Evolutionary conservation across 2,329 filamentous ascomycete species (phyloP), one percentile per base, ranked within the genome.

Genomic region (Xylogone sp.): DNA sequence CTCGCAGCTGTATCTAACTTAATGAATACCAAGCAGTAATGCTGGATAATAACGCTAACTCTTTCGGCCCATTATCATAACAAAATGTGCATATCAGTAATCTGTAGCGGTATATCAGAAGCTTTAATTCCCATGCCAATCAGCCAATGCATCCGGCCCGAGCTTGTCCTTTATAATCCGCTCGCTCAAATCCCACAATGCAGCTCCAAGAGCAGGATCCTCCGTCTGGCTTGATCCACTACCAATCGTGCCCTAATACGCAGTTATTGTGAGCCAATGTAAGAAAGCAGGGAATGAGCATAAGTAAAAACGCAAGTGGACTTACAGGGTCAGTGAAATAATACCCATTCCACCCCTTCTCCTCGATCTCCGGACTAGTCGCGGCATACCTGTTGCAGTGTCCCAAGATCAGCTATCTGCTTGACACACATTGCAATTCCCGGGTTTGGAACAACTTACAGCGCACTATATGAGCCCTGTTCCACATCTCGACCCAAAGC

Each of bases 401-500:
- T n/a, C n/a, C n/a, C n/a, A n/a, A n/a, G n/a, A n/a, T n/a, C n/a
- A n/a, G n/a, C n/a, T n/a, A n/a, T n/a, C n/a, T n/a, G n/a, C n/a
- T n/a, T n/a, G n/a, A n/a, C n/a, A n/a, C n/a, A n/a, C n/a, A n/a
- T n/a, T n/a, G n/a, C n/a, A n/a, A n/a, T n/a, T n/a, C n/a, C n/a
- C n/a, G n/a, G n/a, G n/a, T n/a, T n/a, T n/a, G 27, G 27, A 8
- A 13, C 13, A 31, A 31, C 71, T 64, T 67, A 75, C 42, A 75
- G 56, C 0, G 71, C 69, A 52, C 70, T 74, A 59, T 70, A 75
- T 0, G 72, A 67, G 0, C 73, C 73, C 43, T 76, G 71, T 52
- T 75, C 67, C 0, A 65, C 59, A 22, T 67, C 65, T 0, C 72
- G 65, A 1, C 72, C 66, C 2, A 67, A 53, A 0, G 66, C 55